These are phyloP conservation scores for Mycena citricolor DNA, from an alignment of 1,284 basidiomycete genomes.

Conservation along the genomic window DNA sequence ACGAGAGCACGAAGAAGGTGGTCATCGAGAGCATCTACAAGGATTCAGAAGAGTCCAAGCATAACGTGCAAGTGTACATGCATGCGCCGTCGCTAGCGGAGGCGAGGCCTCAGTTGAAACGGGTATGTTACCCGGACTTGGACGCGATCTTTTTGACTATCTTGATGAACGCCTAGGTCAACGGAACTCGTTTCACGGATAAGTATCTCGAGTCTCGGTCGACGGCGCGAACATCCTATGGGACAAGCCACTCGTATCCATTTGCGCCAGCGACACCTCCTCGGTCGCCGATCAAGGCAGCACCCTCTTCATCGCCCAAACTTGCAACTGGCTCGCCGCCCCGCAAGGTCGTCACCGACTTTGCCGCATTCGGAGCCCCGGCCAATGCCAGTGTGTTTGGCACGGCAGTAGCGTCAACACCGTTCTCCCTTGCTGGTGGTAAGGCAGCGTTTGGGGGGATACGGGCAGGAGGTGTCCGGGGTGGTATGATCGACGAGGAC, in stretches of 20 bases:
- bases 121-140: constrained; percentile 49
- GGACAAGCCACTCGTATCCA: constrained; percentile 42
- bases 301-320: constrained; percentile 34
- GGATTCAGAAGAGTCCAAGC: constrained; percentile 81
- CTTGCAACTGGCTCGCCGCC: constrained; percentile 58
- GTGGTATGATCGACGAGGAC: constrained; percentile 53
- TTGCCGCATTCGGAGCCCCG: constrained; percentile 86
- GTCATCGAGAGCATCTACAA: constrained; percentile 96
- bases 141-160: constrained; percentile 15
- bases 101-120: constrained; percentile 79
- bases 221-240: constrained; percentile 49
- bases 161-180: constrained; percentile 55
- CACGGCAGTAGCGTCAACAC: constrained; percentile 74
- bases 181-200: constrained; percentile 90
- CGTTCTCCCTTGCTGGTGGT: constrained; percentile 77
- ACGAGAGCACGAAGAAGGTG: constrained; percentile 96
- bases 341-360: constrained; percentile 84
- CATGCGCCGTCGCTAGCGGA: constrained; percentile 72
- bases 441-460: constrained; percentile 80
- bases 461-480: constrained; percentile 42
- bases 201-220: constrained; percentile 84
- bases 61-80: constrained; percentile 90
- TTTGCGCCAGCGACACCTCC: constrained; percentile 43
- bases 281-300: constrained; percentile 39
- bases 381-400: constrained; percentile 74